A percentile compares a stretch with the other conserved stretches of the same genome.
Conservation (phyloP, 176 grass and related monocot species). For the Cenchrus fungigraminus region DNA sequence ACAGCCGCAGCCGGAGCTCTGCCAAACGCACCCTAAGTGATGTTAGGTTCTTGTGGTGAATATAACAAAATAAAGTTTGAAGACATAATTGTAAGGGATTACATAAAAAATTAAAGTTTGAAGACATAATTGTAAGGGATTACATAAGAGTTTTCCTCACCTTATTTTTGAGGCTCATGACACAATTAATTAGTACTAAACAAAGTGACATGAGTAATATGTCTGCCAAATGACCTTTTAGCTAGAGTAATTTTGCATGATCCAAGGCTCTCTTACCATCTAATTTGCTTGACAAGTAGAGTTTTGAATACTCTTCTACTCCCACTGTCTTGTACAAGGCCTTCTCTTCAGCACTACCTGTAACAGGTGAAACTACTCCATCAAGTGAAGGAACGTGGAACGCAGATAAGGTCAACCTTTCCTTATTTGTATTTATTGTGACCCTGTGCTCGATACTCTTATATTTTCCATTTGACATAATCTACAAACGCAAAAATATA, state of each 20-base stretch:
- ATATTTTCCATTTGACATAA: slow-evolving; percentile 55
- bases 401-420: slow-evolving; percentile 46
- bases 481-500: neutral
- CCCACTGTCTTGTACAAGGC: neutral
- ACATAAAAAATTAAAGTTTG: no score
- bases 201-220: no score
- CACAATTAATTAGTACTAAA: no score
- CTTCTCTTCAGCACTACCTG: neutral
- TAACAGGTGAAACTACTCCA: slow-evolving; percentile 5
- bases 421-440: slow-evolving; percentile 35
- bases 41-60: no score
- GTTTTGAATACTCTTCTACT: slow-evolving; percentile 21
- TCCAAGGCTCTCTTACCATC: slow-evolving; percentile 34
- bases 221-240: no score
- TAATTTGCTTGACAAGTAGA: slow-evolving; percentile 27
- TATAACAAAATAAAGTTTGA: no score
- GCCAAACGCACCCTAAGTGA: no score
- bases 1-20: no score
- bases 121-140: no score
- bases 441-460: slow-evolving; percentile 63
- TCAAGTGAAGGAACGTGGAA: slow-evolving; percentile 33
- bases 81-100: no score
- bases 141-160: no score
- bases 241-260: slow-evolving; percentile 18
- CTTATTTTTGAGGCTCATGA: no score